Evolutionary conservation across 1,139 yeast species (phyloP).

Genomic region (Taphrina pruni): DNA sequence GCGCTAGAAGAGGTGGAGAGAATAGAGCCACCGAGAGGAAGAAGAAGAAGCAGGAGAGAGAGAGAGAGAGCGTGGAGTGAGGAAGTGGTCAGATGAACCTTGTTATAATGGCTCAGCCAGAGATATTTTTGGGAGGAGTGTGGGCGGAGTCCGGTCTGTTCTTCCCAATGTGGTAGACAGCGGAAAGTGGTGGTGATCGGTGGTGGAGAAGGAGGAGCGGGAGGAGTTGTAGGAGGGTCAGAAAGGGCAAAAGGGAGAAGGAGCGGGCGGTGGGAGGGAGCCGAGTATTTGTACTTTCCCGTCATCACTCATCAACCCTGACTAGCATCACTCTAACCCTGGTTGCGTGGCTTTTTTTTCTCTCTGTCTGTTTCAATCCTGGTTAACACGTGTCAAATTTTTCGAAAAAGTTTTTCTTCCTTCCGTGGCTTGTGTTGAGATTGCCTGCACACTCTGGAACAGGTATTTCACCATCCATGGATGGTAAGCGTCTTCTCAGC

Average conservation of each 20-base stretch:
- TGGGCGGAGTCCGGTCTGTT: neutral
- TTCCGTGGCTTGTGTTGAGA: slow-evolving; percentile 8
- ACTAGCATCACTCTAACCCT: slow-evolving; percentile 16
- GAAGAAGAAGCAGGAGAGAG: neutral
- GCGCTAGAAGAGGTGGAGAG: slow-evolving; percentile 3
- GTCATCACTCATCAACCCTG: slow-evolving; percentile 17
- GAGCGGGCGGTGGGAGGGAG: slow-evolving; percentile 23
- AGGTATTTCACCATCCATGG: neutral
- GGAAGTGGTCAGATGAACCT: neutral
- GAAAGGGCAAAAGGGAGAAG: slow-evolving; percentile 5
- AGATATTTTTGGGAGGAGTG: slow-evolving; percentile 12
- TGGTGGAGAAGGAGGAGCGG: neutral
- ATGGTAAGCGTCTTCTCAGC: too few relatives aligned
- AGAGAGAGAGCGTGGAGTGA: neutral
- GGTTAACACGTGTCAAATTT: neutral
- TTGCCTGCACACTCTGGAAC: neutral
- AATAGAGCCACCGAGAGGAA: neutral
- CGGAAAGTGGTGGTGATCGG: neutral
- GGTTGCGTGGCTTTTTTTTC: slow-evolving; percentile 12
- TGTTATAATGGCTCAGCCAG: slow-evolving; percentile 2
- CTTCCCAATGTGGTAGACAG: neutral
- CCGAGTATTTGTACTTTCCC: slow-evolving; percentile 21
- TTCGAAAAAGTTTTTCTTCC: neutral
- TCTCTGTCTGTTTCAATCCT: slow-evolving; percentile 2
- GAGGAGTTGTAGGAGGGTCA: neutral